Conservation (phyloP, 139 green algal species). For the Pseudopediastrum boryanum region DNA sequence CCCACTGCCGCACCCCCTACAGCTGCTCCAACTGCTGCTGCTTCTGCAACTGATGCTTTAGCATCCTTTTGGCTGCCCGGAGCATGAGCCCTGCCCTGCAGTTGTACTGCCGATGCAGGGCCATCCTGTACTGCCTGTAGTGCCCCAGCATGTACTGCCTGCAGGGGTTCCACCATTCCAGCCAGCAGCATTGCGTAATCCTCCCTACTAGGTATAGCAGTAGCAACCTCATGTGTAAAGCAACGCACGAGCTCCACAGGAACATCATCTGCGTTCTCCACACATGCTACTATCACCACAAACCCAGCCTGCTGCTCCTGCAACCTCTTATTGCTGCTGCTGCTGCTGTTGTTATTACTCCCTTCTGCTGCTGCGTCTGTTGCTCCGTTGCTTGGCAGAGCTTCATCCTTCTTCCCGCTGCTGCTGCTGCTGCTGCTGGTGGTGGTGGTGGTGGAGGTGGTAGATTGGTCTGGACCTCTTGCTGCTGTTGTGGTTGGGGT, state of each 20-base stretch:
- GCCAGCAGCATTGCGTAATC: constrained; percentile 50
- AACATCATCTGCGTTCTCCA: constrained; percentile 54
- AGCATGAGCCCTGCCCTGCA: too few species aligned
- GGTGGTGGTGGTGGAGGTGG: neutral
- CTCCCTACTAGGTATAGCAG: constrained; percentile 51
- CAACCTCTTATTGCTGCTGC: constrained; percentile 1
- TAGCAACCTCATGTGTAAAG: constrained; percentile 85
- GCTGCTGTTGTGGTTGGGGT: constrained; percentile 27
- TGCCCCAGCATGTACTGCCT: neutral
- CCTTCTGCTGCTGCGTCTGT: constrained; percentile 16
- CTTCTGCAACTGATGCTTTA: neutral
- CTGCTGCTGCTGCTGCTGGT: neutral
- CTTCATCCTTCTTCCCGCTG: neutral
- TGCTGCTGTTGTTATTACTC: neutral
- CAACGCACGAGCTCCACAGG: constrained; percentile 65
- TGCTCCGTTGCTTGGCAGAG: neutral
- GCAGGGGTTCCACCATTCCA: constrained; percentile 41
- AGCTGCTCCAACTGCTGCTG: neutral
- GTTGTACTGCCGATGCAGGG: too few species aligned
- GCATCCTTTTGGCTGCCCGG: too few species aligned
- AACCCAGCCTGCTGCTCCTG: constrained; percentile 39
- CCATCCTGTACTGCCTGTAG: neutral
- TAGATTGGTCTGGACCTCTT: neutral
- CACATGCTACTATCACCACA: constrained; percentile 71
- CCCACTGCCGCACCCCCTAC: neutral